Base-by-base conservation (phyloP, 768 basidiomycete species). In the Phanerochaete carnosa region DNA sequence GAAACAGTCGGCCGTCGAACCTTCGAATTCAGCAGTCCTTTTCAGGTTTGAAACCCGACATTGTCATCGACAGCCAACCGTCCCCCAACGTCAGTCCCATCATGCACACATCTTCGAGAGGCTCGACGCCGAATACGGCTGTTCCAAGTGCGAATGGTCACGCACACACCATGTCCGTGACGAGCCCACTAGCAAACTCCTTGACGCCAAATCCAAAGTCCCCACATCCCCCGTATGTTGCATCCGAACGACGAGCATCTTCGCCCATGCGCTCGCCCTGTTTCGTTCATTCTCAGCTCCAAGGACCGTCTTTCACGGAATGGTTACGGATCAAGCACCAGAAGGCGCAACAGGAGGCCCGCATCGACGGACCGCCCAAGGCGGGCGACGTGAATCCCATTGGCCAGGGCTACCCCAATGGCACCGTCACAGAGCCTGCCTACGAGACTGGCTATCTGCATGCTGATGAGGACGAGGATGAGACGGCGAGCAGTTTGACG, bases 231-330 rank as follows among this genome's bases (percentile, higher is more conserved):
- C 59, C 59, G 62, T 55, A 59, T 61, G 66, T 61, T 66, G 35
- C 51, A 62, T 61, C 67, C 61, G 62, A 68, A 50, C 39, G 39
- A 19, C 39, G 39, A 19, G 58, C 53, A 64, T 63, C 50, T 62
- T 73, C 76, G 55, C 69, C 79, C 23, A 75, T 80, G 66, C 77
- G 80, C 47, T 94, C 92, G 0, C 95, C 95, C 11, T 97, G 94
- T 70, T 96, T 95, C 74, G 87, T 98, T 37, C 95, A 98, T 76
- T 94, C 92, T 0, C 85, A 92, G 65, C 88, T 98, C 51, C 91
- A 96, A 73, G 87, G 89, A 68, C 87, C 86, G 3, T 88, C 90
- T 9, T 78, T 94, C 46, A 82, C 85, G 37, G 90, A 92, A 62
- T 94, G 90, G 86, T 74, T 93, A 64, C 65, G 62, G 65, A 67